Conservation (phyloP, 2,329 filamentous ascomycete species). For the Fusarium coicis region DNA sequence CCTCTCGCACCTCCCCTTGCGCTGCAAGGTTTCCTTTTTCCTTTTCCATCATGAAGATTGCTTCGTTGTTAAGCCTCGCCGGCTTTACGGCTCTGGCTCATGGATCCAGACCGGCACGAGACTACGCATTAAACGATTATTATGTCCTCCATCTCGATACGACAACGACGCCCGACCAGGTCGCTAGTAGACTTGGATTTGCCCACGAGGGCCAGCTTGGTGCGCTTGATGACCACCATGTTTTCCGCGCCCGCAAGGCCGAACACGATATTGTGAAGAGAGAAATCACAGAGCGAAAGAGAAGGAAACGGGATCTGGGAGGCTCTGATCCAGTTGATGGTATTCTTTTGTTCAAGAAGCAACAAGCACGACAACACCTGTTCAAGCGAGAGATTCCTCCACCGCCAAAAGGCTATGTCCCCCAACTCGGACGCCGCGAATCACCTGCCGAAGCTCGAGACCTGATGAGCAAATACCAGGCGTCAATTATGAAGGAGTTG, state of each 20-base stretch:
- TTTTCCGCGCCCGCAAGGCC: conserved; percentile 80
- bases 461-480: conserved; percentile 66
- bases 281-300: conserved; percentile 63
- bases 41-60: conserved; percentile 58
- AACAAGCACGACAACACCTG: conserved; percentile 61
- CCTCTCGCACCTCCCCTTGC: conserved; percentile 33
- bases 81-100: conserved; percentile 62
- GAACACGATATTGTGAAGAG: conserved; percentile 68
- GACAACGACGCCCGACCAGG: conserved; percentile 70
- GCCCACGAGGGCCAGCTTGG: conserved; percentile 84
- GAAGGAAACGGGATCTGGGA: conserved; percentile 69
- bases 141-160: conserved; percentile 88
- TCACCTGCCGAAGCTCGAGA: conserved; percentile 28
- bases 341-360: conserved; percentile 84
- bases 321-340: conserved; percentile 73
- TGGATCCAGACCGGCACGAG: conserved; percentile 66
- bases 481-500: conserved; percentile 71
- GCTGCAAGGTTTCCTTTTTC: conserved; percentile 26
- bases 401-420: conserved; percentile 45
- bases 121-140: conserved; percentile 87
- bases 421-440: conserved; percentile 15
- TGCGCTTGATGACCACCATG: conserved; percentile 81
- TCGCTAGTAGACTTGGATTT: conserved; percentile 79
- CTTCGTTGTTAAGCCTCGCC: conserved; percentile 63
- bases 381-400: conserved; percentile 63